Evolutionary conservation across 176 grass and related monocot genomes (phyloP).

Genomic region (Aegilops speltoides): DNA sequence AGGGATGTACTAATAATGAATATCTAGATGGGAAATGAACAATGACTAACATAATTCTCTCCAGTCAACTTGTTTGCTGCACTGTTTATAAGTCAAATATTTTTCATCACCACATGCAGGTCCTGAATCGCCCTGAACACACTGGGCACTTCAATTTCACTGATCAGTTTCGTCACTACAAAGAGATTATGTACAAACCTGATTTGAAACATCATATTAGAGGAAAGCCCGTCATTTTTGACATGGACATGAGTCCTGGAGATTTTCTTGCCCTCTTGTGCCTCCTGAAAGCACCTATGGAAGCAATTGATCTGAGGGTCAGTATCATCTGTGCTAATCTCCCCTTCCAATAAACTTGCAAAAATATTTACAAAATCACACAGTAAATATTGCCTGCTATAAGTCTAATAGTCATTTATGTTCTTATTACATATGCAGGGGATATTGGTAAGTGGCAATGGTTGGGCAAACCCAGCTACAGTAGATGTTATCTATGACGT

Average conservation of each 20-base stretch:
- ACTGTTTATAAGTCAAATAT: not conserved
- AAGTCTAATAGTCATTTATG: not conserved
- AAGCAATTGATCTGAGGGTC: constrained; percentile 75
- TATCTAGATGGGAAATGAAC: not conserved
- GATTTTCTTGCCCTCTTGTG: constrained; percentile 76
- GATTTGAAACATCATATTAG: constrained; percentile 33
- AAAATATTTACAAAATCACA: not conserved
- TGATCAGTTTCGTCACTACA: constrained; percentile 58
- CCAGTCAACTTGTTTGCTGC: not conserved
- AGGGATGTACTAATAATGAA: not conserved
- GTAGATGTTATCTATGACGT: constrained; percentile 68
- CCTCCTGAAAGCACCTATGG: constrained; percentile 65
- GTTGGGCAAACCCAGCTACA: constrained; percentile 70
- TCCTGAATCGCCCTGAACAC: constrained; percentile 53
- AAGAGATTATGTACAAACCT: constrained; percentile 49
- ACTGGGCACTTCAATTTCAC: constrained; percentile 61
- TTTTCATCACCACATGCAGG: constrained; percentile 30
- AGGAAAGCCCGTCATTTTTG: constrained; percentile 60
- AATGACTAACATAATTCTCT: not conserved
- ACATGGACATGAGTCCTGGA: constrained; percentile 90
- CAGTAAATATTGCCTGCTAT: not conserved
- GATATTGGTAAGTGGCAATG: constrained; percentile 63
- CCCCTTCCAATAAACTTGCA: not conserved
- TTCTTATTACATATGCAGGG: constrained; percentile 45
- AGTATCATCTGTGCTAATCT: not conserved